Conservation (phyloP, 371 early-diverging fungal genomes). For the Apophysomyces sp. region DNA sequence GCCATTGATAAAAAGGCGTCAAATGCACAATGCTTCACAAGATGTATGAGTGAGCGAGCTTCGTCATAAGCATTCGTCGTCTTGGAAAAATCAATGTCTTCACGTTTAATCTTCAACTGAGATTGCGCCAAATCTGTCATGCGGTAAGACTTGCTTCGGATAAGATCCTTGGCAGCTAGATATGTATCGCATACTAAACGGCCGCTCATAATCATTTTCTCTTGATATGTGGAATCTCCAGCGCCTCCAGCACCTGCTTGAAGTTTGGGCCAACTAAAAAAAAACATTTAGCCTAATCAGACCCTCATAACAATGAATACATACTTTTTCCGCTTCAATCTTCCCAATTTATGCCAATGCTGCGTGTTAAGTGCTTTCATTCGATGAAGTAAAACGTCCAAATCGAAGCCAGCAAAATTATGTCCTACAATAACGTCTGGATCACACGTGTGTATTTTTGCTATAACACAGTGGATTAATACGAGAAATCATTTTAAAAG, state of each 20-base stretch:
- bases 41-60: conserved; percentile 57
- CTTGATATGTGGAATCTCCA: conserved; percentile 76
- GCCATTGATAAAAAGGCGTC: conserved; percentile 83
- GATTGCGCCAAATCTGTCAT: conserved; percentile 76
- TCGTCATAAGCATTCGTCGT: conserved; percentile 70
- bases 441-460: conserved; percentile 74
- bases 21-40: conserved; percentile 80
- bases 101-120: conserved; percentile 80
- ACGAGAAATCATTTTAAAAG: background rate
- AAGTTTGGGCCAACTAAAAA: conserved; percentile 71
- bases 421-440: conserved; percentile 98
- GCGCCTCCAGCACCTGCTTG: conserved; percentile 83
- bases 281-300: conserved; percentile 6
- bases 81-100: conserved; percentile 84
- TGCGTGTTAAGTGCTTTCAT: conserved; percentile 79
- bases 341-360: conserved; percentile 64
- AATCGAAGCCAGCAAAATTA: conserved; percentile 91
- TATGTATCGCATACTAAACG: conserved; percentile 96
- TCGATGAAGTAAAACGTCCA: conserved; percentile 92
- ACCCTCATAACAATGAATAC: background rate
- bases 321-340: conserved; percentile 78
- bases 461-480: conserved; percentile 20
- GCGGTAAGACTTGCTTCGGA: conserved; percentile 86
- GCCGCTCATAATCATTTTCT: conserved; percentile 81
- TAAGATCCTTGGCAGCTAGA: conserved; percentile 83